Base-by-base conservation (phyloP, 805 yeast genomes). In the Teunomyces cretensis region DNA sequence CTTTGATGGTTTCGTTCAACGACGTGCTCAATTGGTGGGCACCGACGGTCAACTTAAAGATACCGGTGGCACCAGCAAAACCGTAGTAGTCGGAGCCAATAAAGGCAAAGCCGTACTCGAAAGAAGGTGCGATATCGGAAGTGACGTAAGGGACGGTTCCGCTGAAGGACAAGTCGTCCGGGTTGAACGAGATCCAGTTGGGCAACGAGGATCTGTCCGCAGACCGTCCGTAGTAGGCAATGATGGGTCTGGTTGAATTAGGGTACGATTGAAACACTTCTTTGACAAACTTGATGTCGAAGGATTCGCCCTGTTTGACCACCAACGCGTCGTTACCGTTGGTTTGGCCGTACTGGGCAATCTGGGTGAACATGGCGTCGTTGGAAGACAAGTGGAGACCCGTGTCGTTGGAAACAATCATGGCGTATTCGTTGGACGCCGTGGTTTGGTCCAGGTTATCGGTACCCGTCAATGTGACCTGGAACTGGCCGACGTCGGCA, bases 121-220 rank as follows among this genome's bases (percentile, higher is more conserved):
- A 73, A 33, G 96, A 88, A 9, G 97, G 98, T 1, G 99, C 99
- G 54, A 89, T 85, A 13, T 78, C 75, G 2, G 97, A 87, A 53
- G 88, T 85, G 27, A 88, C 88, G 6, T 85, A 73, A 9, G 99
- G 99, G 1, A 96, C 92, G 1, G 84, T 83, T 27, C 99, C 99
- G 35, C 81, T 74, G 64, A 90, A 92, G 15, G 86, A 77, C 51
- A 88, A 68, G 31, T 74, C 71, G 44, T 70, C 69, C 4, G 76
- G 56, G 57, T 89, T 83, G 60, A 92, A 94, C 43, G 68, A 65
- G 42, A 89, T 70, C 98, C 99, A 94, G 58, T 81, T 84, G 31
- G 99, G 99, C 45, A 94, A 73, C 2, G 99, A 92, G 1, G 96
- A 79, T 60, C 91, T 80, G 62, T 88, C 89, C 11, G 74, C 67